Percentiles rank a stretch among this genome's conserved stretches.
These are phyloP conservation scores for Picochlorum costavermella DNA, from an alignment of 139 green algal species.

Conservation along the genomic window DNA sequence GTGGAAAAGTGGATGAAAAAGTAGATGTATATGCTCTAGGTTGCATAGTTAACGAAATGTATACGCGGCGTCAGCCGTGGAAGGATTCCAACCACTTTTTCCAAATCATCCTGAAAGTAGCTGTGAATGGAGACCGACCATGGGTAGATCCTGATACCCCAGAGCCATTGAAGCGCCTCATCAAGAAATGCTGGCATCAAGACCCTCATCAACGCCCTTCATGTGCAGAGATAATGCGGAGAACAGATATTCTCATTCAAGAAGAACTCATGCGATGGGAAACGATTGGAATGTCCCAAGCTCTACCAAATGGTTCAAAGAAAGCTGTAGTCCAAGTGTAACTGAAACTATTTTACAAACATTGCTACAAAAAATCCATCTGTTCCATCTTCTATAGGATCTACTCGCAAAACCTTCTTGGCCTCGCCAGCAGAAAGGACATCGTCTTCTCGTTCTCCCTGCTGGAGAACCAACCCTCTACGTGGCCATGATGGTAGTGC, in stretches of 20 bases:
- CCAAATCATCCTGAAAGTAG: constrained; percentile 54
- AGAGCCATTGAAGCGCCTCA: constrained; percentile 38
- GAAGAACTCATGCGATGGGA: constrained; percentile 30
- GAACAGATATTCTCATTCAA: constrained; percentile 32
- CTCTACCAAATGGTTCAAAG: neutral
- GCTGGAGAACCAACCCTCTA: constrained; percentile 31
- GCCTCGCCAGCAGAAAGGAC: constrained; percentile 29
- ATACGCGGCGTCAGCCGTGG: constrained; percentile 42
- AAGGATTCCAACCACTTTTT: constrained; percentile 37
- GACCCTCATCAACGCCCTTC: constrained; percentile 47
- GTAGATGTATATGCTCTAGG: constrained; percentile 51
- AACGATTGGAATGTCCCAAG: constrained; percentile 5
- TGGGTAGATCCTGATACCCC: constrained; percentile 38
- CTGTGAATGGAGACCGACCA: constrained; percentile 43
- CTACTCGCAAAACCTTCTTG: constrained; percentile 46
- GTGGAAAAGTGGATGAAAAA: constrained; percentile 64
- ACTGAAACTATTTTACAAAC: constrained; percentile 38
- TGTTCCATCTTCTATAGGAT: constrained; percentile 62
- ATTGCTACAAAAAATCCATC: constrained; percentile 91
- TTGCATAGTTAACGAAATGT: constrained; percentile 49
- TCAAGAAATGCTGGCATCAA: constrained; percentile 51
- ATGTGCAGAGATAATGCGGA: constrained; percentile 43
- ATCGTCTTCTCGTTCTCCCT: constrained; percentile 16
- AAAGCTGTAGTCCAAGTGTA: neutral
- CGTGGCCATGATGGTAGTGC: constrained; percentile 63